Percentiles rank a stretch among this genome's conserved stretches.
These are phyloP conservation scores for Leccinum longicurvipes DNA, from an alignment of 768 basidiomycete species.

Conservation along the genomic window DNA sequence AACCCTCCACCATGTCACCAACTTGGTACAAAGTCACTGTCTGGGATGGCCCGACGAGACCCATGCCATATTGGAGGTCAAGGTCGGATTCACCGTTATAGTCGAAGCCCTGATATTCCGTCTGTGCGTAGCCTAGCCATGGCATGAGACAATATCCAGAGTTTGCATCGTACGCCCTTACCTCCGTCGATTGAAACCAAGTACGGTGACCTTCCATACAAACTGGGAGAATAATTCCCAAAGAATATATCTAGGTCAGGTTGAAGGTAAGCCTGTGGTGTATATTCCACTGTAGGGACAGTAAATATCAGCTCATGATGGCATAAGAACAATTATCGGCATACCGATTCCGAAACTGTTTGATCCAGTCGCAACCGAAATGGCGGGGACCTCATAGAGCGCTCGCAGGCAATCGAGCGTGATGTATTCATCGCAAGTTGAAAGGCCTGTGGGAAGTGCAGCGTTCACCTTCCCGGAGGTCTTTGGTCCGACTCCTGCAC, in stretches of 20 bases:
- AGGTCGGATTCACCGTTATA: slow-evolving; percentile 32
- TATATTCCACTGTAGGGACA: slow-evolving; percentile 27
- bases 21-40: slow-evolving; percentile 31
- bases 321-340: neutral
- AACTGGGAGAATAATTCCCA: slow-evolving; percentile 22
- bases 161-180: neutral
- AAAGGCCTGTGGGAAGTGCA: slow-evolving; percentile 7
- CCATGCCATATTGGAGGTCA: slow-evolving; percentile 32
- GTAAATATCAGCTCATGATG: neutral
- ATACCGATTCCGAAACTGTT: slow-evolving; percentile 32
- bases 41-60: slow-evolving; percentile 23
- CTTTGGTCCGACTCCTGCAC: slow-evolving; percentile 18
- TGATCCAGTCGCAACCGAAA: slow-evolving; percentile 10
- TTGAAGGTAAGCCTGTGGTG: slow-evolving; percentile 31
- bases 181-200: slow-evolving; percentile 34
- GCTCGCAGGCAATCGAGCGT: slow-evolving; percentile 31
- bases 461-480: slow-evolving; percentile 12
- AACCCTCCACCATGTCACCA: slow-evolving; percentile 29
- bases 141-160: neutral
- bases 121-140: slow-evolving; percentile 17
- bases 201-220: slow-evolving; percentile 23
- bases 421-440: slow-evolving; percentile 28
- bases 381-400: slow-evolving; percentile 22
- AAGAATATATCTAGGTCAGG: slow-evolving; percentile 30
- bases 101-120: slow-evolving; percentile 18